Evolutionary conservation across 768 basidiomycete genomes (phyloP), one percentile per base, ranked within the genome.

Genomic region (Suillus hirtellus): DNA sequence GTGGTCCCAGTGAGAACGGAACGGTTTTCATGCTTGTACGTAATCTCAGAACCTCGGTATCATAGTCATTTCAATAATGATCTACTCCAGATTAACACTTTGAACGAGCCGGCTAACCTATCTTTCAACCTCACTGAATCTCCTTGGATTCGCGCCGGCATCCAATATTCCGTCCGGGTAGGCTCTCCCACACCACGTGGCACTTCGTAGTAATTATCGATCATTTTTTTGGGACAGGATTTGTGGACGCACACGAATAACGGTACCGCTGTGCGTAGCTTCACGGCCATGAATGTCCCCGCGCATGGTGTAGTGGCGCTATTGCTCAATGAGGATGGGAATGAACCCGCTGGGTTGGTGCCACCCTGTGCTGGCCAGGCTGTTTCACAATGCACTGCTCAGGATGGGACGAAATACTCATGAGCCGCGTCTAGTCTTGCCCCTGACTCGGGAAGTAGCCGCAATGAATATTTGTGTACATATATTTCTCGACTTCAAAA

Each of bases 211-310:
- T 35, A 5, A 9, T 42, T 2, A 21, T 34, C 46, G 11, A 43
- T 60, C 46, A 7, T 21, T 17, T 4, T 37, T 21, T 49, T 44
- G 1, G 52, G 55, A 38, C 61, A 90, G 86, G 89, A 91, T 68
- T 77, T 90, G 11, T 91, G 89, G 89, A 75, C 84, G 4, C 89
- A 90, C 69, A 89, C 86, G 7, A 75, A 83, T 69, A 89, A 89
- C 64, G 88, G 87, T 4, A 89, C 85, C 0, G 85, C 85, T 2
- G 78, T 88, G 40, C 82, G 89, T 7, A 83, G 78, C 69, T 82
- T 88, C 68, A 75, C 73, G 2, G 80, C 79, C 2, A 61, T 68
- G 3, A 71, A 68, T n/a, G 82, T 90, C 4, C 84, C 85, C 8
- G 69, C 86, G 4, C 89, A 90, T 66, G 87, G 89, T 2, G 88